A percentile compares a stretch with the other conserved stretches of the same genome.
These are phyloP conservation scores for Picocystis sp. DNA, from an alignment of 163 green algal genomes.

Conservation along the genomic window DNA sequence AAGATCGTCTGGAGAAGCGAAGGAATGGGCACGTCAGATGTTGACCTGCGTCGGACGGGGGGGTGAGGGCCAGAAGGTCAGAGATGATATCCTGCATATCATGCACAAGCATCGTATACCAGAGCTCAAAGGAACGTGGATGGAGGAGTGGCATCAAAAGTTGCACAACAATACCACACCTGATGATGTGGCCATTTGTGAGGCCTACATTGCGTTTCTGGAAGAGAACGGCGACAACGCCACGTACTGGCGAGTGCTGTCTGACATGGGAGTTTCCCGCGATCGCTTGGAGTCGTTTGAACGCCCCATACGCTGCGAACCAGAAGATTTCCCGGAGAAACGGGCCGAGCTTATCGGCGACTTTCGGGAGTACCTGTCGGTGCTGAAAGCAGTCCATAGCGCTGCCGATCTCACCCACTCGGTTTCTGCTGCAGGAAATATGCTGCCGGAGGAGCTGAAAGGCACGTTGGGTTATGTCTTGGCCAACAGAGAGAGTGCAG, in stretches of 20 bases:
- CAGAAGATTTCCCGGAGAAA: constrained; percentile 37
- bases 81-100: constrained; percentile 93
- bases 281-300: constrained; percentile 78
- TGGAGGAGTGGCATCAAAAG: constrained; percentile 70
- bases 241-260: constrained; percentile 54
- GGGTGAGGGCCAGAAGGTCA: constrained; percentile 74
- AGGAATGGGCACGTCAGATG: constrained; percentile 76
- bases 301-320: constrained; percentile 53
- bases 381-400: constrained; percentile 65
- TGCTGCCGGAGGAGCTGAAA: constrained; percentile 34
- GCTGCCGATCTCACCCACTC: constrained; percentile 33
- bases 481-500: constrained; percentile 12
- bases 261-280: constrained; percentile 45
- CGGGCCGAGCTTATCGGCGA: constrained; percentile 56
- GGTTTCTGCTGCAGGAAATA: constrained; percentile 11
- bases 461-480: constrained; percentile 70
- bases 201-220: constrained; percentile 79
- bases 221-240: constrained; percentile 47
- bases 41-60: constrained; percentile 68
- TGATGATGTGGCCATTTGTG: constrained; percentile 88
- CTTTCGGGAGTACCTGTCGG: constrained; percentile 76
- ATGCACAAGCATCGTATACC: constrained; percentile 90
- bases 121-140: constrained; percentile 53
- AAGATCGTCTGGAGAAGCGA: constrained; percentile 33
- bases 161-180: constrained; percentile 93